phyloP scores from a whole-genome alignment of 345 rosid genomes.

The Acer saccharum region DNA sequence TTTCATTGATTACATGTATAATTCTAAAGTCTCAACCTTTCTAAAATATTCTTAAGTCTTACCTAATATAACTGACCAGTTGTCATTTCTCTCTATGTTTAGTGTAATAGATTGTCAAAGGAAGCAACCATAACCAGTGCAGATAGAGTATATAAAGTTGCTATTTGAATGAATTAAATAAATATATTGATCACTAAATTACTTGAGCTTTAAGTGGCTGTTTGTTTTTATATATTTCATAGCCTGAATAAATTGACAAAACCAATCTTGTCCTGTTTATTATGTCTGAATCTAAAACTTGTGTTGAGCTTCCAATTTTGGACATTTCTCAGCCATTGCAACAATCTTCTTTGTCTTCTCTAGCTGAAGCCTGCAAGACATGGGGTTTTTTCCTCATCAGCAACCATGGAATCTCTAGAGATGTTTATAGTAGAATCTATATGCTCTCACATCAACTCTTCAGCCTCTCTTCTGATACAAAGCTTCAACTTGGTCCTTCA shows the following conservation, averaged over 20 bases:
- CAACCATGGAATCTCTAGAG: conserved; percentile 40
- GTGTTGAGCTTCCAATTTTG: conserved; percentile 32
- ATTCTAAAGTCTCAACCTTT: not conserved
- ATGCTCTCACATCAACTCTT: conserved; percentile 28
- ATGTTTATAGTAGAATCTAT: conserved; percentile 30
- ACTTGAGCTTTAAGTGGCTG: not conserved
- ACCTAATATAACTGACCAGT: not conserved
- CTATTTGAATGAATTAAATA: conserved; percentile 6
- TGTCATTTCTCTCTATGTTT: not conserved
- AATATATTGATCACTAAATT: not conserved
- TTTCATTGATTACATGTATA: not conserved
- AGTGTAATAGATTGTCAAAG: not conserved
- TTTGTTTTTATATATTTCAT: not conserved
- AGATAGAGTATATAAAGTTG: not conserved
- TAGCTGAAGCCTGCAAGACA: conserved; percentile 34
- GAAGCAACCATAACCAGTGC: not conserved
- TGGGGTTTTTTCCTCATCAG: conserved; percentile 50
- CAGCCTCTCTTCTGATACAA: conserved; percentile 32
- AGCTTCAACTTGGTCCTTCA: conserved; percentile 38
- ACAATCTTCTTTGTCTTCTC: conserved; percentile 23
- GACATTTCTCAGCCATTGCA: conserved; percentile 37
- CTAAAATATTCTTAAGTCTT: not conserved
- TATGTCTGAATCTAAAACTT: conserved; percentile 29
- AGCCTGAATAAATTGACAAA: not conserved
- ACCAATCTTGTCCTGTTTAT: not conserved